A percentile compares a stretch with the other conserved stretches of the same genome.
Conservation (phyloP, 2,329 filamentous ascomycete genomes). For the Penicillium sp. region DNA sequence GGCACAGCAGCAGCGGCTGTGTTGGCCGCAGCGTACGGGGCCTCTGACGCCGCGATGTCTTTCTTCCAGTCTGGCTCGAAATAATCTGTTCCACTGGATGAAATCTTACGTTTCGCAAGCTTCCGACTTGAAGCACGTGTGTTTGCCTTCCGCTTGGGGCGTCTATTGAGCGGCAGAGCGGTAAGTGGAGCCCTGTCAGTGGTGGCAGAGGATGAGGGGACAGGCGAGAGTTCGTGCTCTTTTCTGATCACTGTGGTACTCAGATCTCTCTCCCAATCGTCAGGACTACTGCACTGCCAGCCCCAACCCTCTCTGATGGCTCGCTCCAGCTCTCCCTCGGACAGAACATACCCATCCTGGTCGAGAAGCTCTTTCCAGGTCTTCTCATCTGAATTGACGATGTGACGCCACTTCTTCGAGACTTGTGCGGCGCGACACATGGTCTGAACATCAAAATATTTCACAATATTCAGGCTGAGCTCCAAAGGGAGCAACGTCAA, state of each 20-base stretch:
- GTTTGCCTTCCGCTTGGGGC: constrained; percentile 51
- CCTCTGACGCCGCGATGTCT: constrained; percentile 63
- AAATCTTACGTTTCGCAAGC: constrained; percentile 57
- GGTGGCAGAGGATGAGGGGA: constrained; percentile 23
- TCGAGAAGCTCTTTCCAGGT: constrained; percentile 95
- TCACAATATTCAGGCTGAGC: constrained; percentile 81
- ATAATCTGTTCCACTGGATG: constrained; percentile 45
- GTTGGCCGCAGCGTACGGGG: constrained; percentile 79
- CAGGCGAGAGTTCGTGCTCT: constrained; percentile 39
- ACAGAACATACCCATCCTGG: constrained; percentile 75
- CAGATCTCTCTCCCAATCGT: constrained; percentile 79
- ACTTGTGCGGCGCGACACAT: constrained; percentile 90
- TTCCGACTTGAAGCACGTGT: constrained; percentile 52
- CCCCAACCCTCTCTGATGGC: constrained; percentile 94
- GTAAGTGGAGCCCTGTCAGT: constrained; percentile 25
- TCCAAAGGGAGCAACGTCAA: constrained; percentile 80
- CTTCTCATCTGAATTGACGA: constrained; percentile 89
- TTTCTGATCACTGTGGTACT: constrained; percentile 54
- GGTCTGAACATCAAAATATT: constrained; percentile 80
- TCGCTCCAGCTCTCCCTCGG: constrained; percentile 77
- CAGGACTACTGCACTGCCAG: constrained; percentile 79
- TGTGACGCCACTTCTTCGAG: constrained; percentile 88
- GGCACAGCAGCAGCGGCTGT: constrained; percentile 81
- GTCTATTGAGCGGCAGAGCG: constrained; percentile 29
- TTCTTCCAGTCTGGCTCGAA: constrained; percentile 48